A percentile compares a stretch with the other conserved stretches of the same genome.
phyloP scores from a whole-genome alignment of 805 yeast species.

The Starmerella riodocensis region DNA sequence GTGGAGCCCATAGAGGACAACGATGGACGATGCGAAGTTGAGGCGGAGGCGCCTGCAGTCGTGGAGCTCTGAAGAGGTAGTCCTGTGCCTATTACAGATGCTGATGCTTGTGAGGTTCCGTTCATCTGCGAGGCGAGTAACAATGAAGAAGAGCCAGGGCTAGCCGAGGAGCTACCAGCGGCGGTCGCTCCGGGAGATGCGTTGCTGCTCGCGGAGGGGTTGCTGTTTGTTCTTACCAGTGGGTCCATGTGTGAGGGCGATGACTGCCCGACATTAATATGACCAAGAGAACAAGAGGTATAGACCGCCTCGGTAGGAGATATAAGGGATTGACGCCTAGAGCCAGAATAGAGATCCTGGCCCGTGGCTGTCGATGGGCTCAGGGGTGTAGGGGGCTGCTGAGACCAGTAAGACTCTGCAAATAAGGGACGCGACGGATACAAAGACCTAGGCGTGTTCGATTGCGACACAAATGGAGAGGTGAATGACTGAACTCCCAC shows the following conservation, averaged over 20 bases:
- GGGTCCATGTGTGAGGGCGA: conserved; percentile 2
- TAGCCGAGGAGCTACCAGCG: neutral
- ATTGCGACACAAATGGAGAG: conserved; percentile 5
- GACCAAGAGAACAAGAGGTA: conserved; percentile 1
- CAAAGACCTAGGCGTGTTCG: conserved; percentile 10
- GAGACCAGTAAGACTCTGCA: conserved; percentile 18
- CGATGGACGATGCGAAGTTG: conserved; percentile 1
- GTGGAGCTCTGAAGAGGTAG: neutral
- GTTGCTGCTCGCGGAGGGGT: neutral
- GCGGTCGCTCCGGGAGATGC: neutral
- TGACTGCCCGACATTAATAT: neutral
- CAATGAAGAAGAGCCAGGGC: neutral
- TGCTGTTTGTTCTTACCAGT: neutral
- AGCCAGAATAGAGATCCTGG: conserved; percentile 10
- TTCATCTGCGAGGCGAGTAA: neutral
- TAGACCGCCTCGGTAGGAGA: conserved; percentile 12
- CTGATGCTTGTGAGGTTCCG: neutral
- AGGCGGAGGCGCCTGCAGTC: neutral
- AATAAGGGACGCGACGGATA: conserved; percentile 15
- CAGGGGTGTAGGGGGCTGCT: conserved; percentile 15
- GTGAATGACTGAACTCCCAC: conserved; percentile 9
- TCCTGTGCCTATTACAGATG: conserved; percentile 1
- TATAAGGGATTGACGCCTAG: conserved; percentile 12
- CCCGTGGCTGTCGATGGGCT: conserved; percentile 8
- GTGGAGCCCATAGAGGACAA: neutral